Evolutionary conservation across 352 stramenopile species (phyloP).

Genomic region (Globisporangium perplexum): DNA sequence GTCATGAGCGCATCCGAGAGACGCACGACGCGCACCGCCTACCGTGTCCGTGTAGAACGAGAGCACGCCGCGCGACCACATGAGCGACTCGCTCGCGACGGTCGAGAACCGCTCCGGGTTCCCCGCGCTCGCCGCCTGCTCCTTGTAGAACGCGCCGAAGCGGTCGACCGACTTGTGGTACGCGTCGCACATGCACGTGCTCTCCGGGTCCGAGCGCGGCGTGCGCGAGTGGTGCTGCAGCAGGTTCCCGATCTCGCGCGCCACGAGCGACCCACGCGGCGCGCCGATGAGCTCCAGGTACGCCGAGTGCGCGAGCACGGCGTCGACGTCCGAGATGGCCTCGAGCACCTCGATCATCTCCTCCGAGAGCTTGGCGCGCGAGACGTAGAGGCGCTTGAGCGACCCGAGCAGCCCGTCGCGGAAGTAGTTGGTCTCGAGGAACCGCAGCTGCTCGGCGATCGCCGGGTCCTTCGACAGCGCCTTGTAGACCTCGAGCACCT

Average conservation of each 20-base stretch:
- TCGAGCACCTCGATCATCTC: constrained; percentile 72
- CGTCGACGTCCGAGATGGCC: constrained; percentile 66
- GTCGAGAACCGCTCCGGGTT: constrained; percentile 47
- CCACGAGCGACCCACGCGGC: constrained; percentile 38
- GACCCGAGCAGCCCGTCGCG: constrained; percentile 53
- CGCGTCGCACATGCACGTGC: constrained; percentile 60
- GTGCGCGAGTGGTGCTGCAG: constrained; percentile 40
- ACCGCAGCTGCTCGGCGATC: constrained; percentile 44
- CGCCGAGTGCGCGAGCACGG: constrained; percentile 44
- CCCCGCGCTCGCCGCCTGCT: constrained; percentile 28
- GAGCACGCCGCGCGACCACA: constrained; percentile 60
- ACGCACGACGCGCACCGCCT: too few species aligned
- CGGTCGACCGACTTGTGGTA: constrained; percentile 65
- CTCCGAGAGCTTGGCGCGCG: constrained; percentile 43
- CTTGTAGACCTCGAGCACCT: constrained; percentile 54
- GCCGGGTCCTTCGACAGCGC: constrained; percentile 38
- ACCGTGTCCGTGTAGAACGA: constrained; percentile 81
- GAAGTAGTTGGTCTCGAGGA: constrained; percentile 71
- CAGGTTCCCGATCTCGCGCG: constrained; percentile 52
- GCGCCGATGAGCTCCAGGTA: constrained; percentile 63
- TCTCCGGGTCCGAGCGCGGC: constrained; percentile 18
- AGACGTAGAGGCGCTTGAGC: constrained; percentile 61
- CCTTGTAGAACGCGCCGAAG: constrained; percentile 63
- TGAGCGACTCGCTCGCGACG: constrained; percentile 71
- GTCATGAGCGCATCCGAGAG: too few species aligned